A percentile compares a stretch with the other conserved stretches of the same genome.
Conservation (phyloP, 768 basidiomycete species). For the Suillus hirtellus region DNA sequence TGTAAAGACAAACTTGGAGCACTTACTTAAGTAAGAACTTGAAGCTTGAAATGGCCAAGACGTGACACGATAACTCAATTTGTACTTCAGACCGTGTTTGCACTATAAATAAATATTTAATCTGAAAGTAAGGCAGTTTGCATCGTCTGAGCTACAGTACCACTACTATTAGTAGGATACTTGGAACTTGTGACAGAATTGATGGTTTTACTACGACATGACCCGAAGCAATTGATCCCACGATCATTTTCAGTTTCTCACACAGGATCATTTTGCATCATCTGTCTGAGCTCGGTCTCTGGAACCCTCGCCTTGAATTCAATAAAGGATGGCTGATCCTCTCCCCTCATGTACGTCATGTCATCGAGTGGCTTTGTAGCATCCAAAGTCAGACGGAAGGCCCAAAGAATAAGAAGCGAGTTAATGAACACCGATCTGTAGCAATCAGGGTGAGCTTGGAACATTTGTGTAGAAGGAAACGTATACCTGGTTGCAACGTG, state of each 20-base stretch:
- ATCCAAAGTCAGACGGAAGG: too few relatives aligned
- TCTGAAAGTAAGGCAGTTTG: neutral
- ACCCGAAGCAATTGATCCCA: neutral
- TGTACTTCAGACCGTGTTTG: neutral
- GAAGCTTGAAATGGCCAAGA: neutral
- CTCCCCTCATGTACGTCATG: neutral
- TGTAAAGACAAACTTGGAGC: neutral
- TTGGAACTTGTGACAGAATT: neutral
- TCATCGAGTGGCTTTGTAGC: too few relatives aligned
- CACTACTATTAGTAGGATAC: neutral
- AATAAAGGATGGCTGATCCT: neutral
- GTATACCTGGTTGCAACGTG: neutral
- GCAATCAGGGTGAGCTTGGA: neutral
- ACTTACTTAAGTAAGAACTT: neutral
- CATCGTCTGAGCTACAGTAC: neutral
- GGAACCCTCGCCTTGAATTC: neutral
- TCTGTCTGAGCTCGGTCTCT: neutral
- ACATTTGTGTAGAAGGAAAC: neutral
- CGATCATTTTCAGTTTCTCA: neutral
- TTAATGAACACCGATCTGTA: neutral
- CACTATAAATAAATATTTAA: neutral
- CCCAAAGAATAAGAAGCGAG: too few relatives aligned
- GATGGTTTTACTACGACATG: neutral
- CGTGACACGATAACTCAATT: neutral
- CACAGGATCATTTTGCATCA: neutral